Evolutionary conservation across 2,329 filamentous ascomycete genomes (phyloP).

Genomic region (Capronia epimyces): DNA sequence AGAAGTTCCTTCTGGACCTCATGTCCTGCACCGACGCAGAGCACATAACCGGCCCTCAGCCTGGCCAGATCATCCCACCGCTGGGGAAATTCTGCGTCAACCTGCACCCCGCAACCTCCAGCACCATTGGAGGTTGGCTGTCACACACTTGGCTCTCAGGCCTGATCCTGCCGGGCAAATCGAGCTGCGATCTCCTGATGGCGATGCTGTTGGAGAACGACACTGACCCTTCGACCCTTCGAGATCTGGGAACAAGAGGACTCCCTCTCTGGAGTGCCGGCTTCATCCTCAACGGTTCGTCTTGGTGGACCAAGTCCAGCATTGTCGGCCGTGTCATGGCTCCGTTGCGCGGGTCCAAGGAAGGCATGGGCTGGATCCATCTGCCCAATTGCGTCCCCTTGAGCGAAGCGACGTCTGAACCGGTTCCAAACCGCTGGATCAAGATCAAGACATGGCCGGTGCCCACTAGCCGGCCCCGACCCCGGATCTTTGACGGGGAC

Average conservation of each 20-base stretch:
- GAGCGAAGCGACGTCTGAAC: conserved; percentile 29
- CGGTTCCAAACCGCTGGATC: conserved; percentile 46
- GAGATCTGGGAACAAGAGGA: conserved; percentile 45
- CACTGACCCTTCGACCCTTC: conserved; percentile 43
- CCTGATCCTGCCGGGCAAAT: conserved; percentile 50
- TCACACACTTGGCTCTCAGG: conserved; percentile 53
- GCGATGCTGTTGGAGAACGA: conserved; percentile 51
- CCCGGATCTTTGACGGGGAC: conserved; percentile 43
- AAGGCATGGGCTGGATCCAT: conserved; percentile 54
- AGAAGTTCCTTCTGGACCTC: conserved; percentile 21
- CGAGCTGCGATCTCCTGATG: conserved; percentile 52
- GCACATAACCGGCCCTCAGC: not conserved
- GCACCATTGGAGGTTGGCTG: conserved; percentile 49
- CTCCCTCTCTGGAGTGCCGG: conserved; percentile 48
- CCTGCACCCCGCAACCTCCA: conserved; percentile 16
- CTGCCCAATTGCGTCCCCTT: conserved; percentile 38
- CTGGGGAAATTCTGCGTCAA: conserved; percentile 17
- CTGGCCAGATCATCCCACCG: conserved; percentile 4
- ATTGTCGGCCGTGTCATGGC: conserved; percentile 52
- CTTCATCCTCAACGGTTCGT: conserved; percentile 44
- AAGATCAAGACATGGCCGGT: conserved; percentile 40
- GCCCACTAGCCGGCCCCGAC: conserved; percentile 30
- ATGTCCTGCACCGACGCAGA: conserved; percentile 8
- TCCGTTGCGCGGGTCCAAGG: conserved; percentile 40
- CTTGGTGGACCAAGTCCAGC: conserved; percentile 55